phyloP scores from a whole-genome alignment of 371 early-diverging fungal genomes.

The Racocetra persica region DNA sequence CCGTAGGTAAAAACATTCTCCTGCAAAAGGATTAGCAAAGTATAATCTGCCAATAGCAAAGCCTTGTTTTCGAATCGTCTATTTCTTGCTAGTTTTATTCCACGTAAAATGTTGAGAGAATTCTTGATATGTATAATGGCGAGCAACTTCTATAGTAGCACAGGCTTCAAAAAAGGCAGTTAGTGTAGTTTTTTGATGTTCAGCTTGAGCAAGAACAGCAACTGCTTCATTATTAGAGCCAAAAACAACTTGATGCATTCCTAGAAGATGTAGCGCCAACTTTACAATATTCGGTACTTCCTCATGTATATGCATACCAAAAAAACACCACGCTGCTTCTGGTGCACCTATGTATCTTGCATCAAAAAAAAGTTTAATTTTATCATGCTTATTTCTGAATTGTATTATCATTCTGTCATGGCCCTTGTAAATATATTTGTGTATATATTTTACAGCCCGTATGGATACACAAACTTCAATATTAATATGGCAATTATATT shows the following conservation, averaged over 20 bases:
- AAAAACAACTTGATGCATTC: no score
- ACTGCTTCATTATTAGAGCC: background rate
- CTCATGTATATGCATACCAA: no score
- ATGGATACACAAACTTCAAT: constrained; percentile 50
- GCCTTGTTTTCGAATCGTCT: no score
- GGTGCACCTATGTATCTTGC: constrained; percentile 50
- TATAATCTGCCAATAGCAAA: no score
- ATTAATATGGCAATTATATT: constrained; percentile 47
- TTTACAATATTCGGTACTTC: no score
- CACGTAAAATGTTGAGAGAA: no score
- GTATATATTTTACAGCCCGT: constrained; percentile 50
- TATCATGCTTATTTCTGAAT: constrained; percentile 34
- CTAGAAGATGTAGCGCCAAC: no score
- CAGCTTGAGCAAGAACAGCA: background rate
- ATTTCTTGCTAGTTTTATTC: no score
- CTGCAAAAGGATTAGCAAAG: background rate
- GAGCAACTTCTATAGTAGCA: no score
- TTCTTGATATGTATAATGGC: no score
- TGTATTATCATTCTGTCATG: constrained; percentile 45
- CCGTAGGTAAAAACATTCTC: constrained; percentile 34
- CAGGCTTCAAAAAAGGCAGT: background rate
- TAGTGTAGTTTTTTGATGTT: no score
- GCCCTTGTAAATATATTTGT: constrained; percentile 55
- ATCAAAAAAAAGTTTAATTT: constrained; percentile 43
- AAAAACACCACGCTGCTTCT: constrained; percentile 31